Conservation (phyloP, 139 green algal species). For the Tetratostichococcus sp. region DNA sequence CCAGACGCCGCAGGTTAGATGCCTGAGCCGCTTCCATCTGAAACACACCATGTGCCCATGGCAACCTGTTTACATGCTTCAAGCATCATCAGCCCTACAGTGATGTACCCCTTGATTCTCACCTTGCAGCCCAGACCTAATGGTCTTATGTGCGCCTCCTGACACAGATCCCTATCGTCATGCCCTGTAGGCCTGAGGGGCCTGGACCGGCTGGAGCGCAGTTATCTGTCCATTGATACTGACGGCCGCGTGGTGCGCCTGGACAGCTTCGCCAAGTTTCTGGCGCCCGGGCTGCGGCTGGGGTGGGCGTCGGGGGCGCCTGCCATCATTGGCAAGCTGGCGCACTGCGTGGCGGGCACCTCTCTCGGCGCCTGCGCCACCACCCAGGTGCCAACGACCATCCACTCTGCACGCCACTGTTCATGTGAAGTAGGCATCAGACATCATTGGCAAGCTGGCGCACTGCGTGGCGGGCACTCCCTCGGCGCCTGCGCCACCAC, state of each 20-base stretch:
- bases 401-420: too few species aligned
- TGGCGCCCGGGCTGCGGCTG: constrained; percentile 58
- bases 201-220: constrained; percentile 11
- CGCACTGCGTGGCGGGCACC: constrained; percentile 19
- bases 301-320: constrained; percentile 61
- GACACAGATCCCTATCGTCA: too few species aligned
- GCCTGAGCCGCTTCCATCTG: too few species aligned
- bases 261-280: constrained; percentile 74
- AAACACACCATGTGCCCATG: too few species aligned
- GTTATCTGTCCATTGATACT: constrained; percentile 61
- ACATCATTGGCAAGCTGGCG: constrained; percentile 43
- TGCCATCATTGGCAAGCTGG: constrained; percentile 40
- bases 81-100: too few species aligned
- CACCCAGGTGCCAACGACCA: too few species aligned
- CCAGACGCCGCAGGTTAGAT: neutral
- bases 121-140: too few species aligned
- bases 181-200: neutral
- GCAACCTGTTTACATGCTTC: too few species aligned
- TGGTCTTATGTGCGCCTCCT: too few species aligned
- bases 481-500: constrained; percentile 38
- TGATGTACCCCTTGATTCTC: too few species aligned
- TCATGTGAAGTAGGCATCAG: too few species aligned
- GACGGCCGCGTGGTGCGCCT: constrained; percentile 67
- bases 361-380: constrained; percentile 38
- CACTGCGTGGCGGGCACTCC: constrained; percentile 19